Conservation (phyloP, 2,329 filamentous ascomycete genomes). For the Chaetothyriales sp. region DNA sequence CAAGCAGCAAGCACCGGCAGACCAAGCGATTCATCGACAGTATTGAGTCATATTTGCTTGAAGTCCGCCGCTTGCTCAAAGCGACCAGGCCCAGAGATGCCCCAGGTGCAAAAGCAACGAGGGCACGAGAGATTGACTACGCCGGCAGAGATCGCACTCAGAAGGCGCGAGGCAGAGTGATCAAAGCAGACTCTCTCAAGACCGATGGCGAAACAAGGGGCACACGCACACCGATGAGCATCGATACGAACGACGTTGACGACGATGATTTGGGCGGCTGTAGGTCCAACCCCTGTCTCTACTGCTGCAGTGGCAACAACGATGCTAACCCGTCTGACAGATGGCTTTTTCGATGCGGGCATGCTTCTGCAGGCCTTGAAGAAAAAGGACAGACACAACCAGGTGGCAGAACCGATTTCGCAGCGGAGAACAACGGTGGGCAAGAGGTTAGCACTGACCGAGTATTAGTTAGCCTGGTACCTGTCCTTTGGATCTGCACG, state of each 20-base stretch:
- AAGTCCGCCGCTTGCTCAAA: slow-evolving; percentile 71
- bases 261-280: slow-evolving; percentile 87
- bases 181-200: slow-evolving; percentile 26
- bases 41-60: slow-evolving; percentile 75
- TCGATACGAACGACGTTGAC: slow-evolving; percentile 56
- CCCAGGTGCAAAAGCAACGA: slow-evolving; percentile 37
- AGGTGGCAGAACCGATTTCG: slow-evolving; percentile 16
- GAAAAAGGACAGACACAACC: slow-evolving; percentile 26
- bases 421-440: slow-evolving; percentile 27
- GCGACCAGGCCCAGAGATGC: slow-evolving; percentile 44
- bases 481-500: background rate
- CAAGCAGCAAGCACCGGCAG: slow-evolving; percentile 83
- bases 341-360: slow-evolving; percentile 94
- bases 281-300: slow-evolving; percentile 41
- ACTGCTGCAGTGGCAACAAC: background rate
- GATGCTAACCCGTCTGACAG: slow-evolving; percentile 33
- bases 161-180: slow-evolving; percentile 52
- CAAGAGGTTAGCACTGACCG: slow-evolving; percentile 34
- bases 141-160: slow-evolving; percentile 26
- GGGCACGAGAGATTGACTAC: slow-evolving; percentile 46
- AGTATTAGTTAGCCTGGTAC: slow-evolving; percentile 23
- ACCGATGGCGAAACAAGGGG: slow-evolving; percentile 24
- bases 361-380: slow-evolving; percentile 58
- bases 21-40: slow-evolving; percentile 81
- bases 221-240: slow-evolving; percentile 42